phyloP scores from a whole-genome alignment of 352 stramenopile genomes.

The Blastocystis sp. region DNA sequence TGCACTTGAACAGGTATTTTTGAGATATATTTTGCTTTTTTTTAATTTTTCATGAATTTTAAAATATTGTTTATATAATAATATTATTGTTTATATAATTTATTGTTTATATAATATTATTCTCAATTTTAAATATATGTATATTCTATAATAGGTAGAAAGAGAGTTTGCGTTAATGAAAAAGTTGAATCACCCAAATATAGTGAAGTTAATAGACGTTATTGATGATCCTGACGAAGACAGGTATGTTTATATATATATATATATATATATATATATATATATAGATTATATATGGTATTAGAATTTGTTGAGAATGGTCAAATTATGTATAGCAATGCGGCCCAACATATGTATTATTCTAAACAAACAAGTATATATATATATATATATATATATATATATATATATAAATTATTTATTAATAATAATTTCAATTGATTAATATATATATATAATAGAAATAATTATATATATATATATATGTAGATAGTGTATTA shows the following conservation, averaged over 20 bases:
- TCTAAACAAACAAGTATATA: slow-evolving; percentile 14
- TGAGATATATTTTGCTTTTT: too few relatives aligned
- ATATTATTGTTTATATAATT: too few relatives aligned
- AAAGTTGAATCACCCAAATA: slow-evolving; percentile 64
- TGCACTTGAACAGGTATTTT: slow-evolving; percentile 30
- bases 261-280: slow-evolving; percentile 42
- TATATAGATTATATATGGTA: slow-evolving; percentile 65
- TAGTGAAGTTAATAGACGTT: slow-evolving; percentile 64
- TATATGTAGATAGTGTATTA: background rate
- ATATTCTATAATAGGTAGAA: too few relatives aligned
- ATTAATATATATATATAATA: background rate
- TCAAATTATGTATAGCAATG: slow-evolving; percentile 28
- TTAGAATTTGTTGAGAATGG: slow-evolving; percentile 24
- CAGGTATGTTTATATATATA: too few relatives aligned
- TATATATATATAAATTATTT: too few relatives aligned
- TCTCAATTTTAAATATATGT: too few relatives aligned
- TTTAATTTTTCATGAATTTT: too few relatives aligned
- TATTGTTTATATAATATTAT: too few relatives aligned
- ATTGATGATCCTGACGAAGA: slow-evolving; percentile 54
- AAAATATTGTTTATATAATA: too few relatives aligned
- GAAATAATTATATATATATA: background rate
- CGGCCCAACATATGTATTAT: background rate
- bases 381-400: background rate
- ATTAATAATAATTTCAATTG: too few relatives aligned
- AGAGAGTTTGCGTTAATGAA: slow-evolving; percentile 68